These are phyloP conservation scores for Penicillium canescens DNA, from an alignment of 495 filamentous ascomycete species.

Conservation along the genomic window DNA sequence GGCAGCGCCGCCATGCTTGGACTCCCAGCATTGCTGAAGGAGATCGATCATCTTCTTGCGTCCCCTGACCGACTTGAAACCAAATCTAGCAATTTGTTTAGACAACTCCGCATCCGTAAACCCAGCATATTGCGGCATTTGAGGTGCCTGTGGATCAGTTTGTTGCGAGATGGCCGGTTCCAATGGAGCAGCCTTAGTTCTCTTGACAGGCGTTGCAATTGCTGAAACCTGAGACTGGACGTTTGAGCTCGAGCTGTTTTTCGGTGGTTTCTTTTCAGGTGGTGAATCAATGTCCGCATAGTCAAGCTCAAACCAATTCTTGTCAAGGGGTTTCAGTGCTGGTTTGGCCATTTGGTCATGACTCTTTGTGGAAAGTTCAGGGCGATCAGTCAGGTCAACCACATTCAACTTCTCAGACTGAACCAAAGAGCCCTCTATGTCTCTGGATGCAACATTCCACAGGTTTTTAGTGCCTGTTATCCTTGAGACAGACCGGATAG, in stretches of 20 bases:
- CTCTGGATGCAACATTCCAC: slow-evolving; percentile 70
- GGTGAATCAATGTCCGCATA: slow-evolving; percentile 26
- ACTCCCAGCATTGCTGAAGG: slow-evolving; percentile 72
- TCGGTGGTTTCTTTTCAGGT: not conserved
- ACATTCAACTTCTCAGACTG: slow-evolving; percentile 59
- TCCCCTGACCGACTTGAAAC: slow-evolving; percentile 74
- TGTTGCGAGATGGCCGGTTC: not conserved
- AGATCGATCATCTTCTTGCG: slow-evolving; percentile 71
- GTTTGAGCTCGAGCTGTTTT: not conserved
- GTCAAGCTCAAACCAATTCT: slow-evolving; percentile 38
- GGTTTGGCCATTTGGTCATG: not conserved
- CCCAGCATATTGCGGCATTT: slow-evolving; percentile 62
- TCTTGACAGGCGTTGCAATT: not conserved
- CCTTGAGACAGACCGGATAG: slow-evolving; percentile 21
- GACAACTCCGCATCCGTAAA: slow-evolving; percentile 65
- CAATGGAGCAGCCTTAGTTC: not conserved
- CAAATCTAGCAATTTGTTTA: slow-evolving; percentile 61
- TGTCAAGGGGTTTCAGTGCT: slow-evolving; percentile 1
- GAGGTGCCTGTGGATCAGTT: slow-evolving; percentile 9
- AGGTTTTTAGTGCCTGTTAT: slow-evolving; percentile 44
- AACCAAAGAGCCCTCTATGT: slow-evolving; percentile 59
- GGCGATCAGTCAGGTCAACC: slow-evolving; percentile 41
- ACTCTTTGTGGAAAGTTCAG: not conserved
- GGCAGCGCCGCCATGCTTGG: slow-evolving; percentile 31
- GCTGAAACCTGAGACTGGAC: not conserved